Conservation (phyloP, 164 flowering plant genomes). For the Annona cherimola region DNA sequence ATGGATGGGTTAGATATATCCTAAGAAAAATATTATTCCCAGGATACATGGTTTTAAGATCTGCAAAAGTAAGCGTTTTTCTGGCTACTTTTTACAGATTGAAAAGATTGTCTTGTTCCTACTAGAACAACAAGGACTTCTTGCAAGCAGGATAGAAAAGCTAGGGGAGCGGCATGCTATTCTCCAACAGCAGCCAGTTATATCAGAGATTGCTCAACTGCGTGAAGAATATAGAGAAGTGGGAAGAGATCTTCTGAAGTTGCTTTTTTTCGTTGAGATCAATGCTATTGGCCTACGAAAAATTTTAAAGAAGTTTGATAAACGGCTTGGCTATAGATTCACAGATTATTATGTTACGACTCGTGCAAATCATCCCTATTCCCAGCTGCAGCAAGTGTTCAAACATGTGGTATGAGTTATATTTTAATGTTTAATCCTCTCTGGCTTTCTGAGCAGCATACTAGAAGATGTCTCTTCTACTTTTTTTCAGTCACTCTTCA, state of each 20-base stretch:
- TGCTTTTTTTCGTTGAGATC: conserved; percentile 65
- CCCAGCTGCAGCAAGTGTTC: conserved; percentile 69
- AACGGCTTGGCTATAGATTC: conserved; percentile 69
- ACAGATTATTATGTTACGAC: conserved; percentile 73
- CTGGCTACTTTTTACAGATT: conserved; percentile 37
- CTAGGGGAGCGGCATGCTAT: conserved; percentile 43
- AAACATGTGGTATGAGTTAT: conserved; percentile 49
- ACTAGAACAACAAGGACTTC: conserved; percentile 72
- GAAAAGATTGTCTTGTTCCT: conserved; percentile 71
- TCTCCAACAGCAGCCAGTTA: conserved; percentile 30
- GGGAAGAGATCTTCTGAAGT: conserved; percentile 65
- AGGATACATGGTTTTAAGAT: no score
- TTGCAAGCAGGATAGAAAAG: conserved; percentile 49
- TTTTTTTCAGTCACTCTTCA: background rate
- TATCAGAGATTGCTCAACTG: conserved; percentile 33
- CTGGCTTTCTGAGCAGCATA: background rate
- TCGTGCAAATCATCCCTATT: conserved; percentile 80
- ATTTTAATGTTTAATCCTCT: background rate
- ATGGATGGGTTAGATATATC: no score
- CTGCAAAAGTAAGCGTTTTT: background rate
- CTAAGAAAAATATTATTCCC: no score
- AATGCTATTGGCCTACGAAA: conserved; percentile 78
- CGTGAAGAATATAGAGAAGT: conserved; percentile 56
- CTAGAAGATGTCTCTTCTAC: background rate
- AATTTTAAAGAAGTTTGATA: conserved; percentile 80